A percentile compares a stretch with the other conserved stretches of the same genome.
Evolutionary conservation across 306 rosid species (phyloP).

Genomic region (Acacia acuminata): DNA sequence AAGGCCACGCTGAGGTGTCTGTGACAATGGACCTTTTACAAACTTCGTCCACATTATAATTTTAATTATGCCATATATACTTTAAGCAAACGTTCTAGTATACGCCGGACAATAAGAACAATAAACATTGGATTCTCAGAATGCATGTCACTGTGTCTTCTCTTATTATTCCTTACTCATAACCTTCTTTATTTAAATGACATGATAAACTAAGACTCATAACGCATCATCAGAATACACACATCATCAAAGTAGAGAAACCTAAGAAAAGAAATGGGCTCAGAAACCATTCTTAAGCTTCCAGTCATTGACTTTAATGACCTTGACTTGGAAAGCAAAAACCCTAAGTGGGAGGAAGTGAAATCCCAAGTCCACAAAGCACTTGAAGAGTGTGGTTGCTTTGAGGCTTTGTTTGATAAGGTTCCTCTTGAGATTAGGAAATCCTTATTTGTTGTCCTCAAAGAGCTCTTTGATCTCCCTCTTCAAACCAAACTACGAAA

Average conservation of each 20-base stretch:
- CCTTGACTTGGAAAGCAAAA: conserved; percentile 27
- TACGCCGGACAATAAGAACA: neutral
- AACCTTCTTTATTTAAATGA: neutral
- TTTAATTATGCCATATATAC: neutral
- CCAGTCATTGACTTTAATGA: conserved; percentile 57
- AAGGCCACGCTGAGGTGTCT: neutral
- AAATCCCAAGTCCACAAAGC: conserved; percentile 2
- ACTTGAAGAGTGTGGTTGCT: neutral
- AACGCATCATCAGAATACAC: neutral
- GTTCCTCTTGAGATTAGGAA: neutral
- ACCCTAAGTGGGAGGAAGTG: conserved; percentile 5
- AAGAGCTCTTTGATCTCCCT: neutral
- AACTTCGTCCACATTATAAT: neutral
- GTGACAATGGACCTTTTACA: neutral
- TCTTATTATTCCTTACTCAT: neutral
- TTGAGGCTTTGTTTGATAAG: neutral
- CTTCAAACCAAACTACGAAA: neutral
- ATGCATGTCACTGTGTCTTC: neutral
- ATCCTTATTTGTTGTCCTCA: neutral
- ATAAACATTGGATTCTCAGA: neutral
- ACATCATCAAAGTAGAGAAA: neutral
- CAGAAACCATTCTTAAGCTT: conserved; percentile 50
- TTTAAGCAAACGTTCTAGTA: neutral
- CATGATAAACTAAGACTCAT: neutral
- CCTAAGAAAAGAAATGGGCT: conserved; percentile 39